phyloP scores from a whole-genome alignment of 2,329 filamentous ascomycete genomes.

The Pestalotiopsis sp. region DNA sequence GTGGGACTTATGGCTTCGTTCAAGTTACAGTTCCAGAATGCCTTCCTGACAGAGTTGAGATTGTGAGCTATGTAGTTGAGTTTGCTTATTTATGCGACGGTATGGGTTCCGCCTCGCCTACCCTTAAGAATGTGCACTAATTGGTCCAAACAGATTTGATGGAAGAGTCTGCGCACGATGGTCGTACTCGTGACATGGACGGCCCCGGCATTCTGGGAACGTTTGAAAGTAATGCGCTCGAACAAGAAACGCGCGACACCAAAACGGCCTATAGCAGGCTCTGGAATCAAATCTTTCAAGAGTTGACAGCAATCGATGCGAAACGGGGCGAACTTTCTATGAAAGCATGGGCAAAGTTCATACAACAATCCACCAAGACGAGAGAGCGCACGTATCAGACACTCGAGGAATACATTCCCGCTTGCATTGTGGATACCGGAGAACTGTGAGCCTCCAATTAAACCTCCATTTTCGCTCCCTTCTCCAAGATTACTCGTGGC shows the following conservation, averaged over 20 bases:
- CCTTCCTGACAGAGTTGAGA: constrained; percentile 39
- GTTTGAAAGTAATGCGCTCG: neutral
- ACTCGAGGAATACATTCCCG: constrained; percentile 28
- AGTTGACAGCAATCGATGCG: constrained; percentile 28
- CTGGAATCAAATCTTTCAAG: constrained; percentile 22
- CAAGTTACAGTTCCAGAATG: constrained; percentile 37
- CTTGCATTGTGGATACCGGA: constrained; percentile 26
- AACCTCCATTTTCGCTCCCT: too few relatives aligned
- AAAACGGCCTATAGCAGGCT: constrained; percentile 20
- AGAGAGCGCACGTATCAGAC: constrained; percentile 19
- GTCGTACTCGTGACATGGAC: too few relatives aligned
- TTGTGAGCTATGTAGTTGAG: constrained; percentile 42
- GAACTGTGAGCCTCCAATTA: constrained; percentile 23
- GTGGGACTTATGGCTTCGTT: constrained; percentile 31
- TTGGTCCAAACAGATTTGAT: too few relatives aligned
- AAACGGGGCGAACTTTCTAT: constrained; percentile 22
- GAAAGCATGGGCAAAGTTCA: constrained; percentile 26
- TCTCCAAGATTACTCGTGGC: too few relatives aligned
- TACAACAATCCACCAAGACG: constrained; percentile 17
- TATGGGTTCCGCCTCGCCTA: neutral
- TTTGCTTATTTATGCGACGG: constrained; percentile 42
- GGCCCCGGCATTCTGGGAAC: too few relatives aligned
- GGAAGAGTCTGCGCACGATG: neutral
- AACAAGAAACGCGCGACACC: neutral
- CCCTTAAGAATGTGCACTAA: too few relatives aligned